phyloP scores from a whole-genome alignment of 805 yeast species.

The Sungouiella thailandica region DNA sequence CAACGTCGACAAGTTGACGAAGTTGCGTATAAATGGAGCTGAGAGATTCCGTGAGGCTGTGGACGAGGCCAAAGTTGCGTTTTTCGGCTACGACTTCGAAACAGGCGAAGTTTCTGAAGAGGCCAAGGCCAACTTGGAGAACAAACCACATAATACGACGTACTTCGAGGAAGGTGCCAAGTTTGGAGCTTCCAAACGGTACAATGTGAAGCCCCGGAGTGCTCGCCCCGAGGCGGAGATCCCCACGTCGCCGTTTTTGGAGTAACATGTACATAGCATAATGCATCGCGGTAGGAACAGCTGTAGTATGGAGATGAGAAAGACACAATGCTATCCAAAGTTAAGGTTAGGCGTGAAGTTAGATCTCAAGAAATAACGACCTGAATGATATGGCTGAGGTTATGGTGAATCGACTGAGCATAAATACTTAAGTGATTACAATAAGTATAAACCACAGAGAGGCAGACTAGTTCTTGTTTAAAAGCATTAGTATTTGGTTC shows the following conservation, averaged over 20 bases:
- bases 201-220: slow-evolving; percentile 25
- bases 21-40: slow-evolving; percentile 46
- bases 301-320: too few relatives aligned
- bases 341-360: too few relatives aligned
- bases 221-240: slow-evolving; percentile 10
- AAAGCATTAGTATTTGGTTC: too few relatives aligned
- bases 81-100: slow-evolving; percentile 32
- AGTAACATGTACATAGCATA: slow-evolving; percentile 11
- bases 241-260: slow-evolving; percentile 33
- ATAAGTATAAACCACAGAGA: too few relatives aligned
- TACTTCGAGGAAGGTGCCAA: slow-evolving; percentile 18
- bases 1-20: slow-evolving; percentile 50
- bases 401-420: too few relatives aligned
- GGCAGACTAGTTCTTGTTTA: too few relatives aligned
- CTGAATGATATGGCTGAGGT: too few relatives aligned
- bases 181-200: slow-evolving; percentile 30
- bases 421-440: too few relatives aligned
- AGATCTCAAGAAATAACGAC: too few relatives aligned
- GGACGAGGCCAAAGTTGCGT: slow-evolving; percentile 38
- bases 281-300: not conserved
- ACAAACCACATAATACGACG: slow-evolving; percentile 26
- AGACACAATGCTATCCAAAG: too few relatives aligned
- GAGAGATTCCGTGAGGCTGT: slow-evolving; percentile 56
- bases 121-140: slow-evolving; percentile 24
- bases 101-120: slow-evolving; percentile 20